Percentiles rank a stretch among this genome's conserved stretches.
Evolutionary conservation across 1,139 yeast genomes (phyloP).

Genomic region (Diutina neorugosa): DNA sequence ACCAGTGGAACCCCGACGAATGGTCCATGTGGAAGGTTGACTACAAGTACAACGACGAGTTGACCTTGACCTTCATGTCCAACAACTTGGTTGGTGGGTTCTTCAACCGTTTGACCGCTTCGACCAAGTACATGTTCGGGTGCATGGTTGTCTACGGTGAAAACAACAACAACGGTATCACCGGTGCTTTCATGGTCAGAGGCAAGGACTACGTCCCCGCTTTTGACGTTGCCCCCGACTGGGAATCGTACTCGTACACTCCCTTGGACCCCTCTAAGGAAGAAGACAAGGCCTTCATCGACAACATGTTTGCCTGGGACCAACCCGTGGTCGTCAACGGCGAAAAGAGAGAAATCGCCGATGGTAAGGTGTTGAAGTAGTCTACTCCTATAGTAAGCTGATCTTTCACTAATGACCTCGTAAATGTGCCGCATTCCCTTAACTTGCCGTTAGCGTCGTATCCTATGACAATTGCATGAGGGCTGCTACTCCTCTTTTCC

Average conservation of each 20-base stretch:
- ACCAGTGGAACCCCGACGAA: constrained; percentile 82
- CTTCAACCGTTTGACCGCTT: constrained; percentile 89
- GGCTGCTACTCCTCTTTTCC: too few relatives aligned
- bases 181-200: constrained; percentile 90
- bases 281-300: constrained; percentile 56
- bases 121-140: constrained; percentile 93
- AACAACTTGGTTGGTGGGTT: constrained; percentile 97
- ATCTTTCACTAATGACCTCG: neutral
- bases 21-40: constrained; percentile 94
- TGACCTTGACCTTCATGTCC: constrained; percentile 95
- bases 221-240: constrained; percentile 97
- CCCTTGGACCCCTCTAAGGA: constrained; percentile 57
- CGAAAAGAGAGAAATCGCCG: constrained; percentile 48
- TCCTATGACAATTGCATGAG: too few relatives aligned
- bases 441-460: too few relatives aligned
- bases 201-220: constrained; percentile 91
- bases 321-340: constrained; percentile 39
- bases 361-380: constrained; percentile 63
- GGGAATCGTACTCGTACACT: constrained; percentile 74
- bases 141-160: constrained; percentile 92
- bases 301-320: constrained; percentile 83
- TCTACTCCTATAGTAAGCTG: neutral
- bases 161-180: constrained; percentile 95
- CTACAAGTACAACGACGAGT: constrained; percentile 96
- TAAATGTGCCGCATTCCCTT: neutral